Evolutionary conservation across 2,329 filamentous ascomycete genomes (phyloP).

Genomic region (Trichoderma sp.): DNA sequence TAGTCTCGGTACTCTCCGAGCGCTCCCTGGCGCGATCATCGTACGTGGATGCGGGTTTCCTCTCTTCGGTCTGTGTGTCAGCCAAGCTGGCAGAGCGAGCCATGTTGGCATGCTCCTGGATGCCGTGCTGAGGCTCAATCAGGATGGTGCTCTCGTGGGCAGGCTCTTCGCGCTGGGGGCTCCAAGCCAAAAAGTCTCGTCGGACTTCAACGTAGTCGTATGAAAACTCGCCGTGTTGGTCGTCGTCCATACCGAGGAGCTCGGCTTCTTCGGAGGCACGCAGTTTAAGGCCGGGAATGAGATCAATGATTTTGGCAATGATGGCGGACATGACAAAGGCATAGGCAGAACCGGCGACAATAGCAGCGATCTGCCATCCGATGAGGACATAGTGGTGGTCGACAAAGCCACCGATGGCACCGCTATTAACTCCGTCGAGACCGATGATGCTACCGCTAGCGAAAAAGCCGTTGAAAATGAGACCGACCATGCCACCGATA

Average conservation of each 20-base stretch:
- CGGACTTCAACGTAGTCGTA: conserved; percentile 91
- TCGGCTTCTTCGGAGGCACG: conserved; percentile 81
- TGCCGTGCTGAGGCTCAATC: conserved; percentile 69
- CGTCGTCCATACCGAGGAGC: conserved; percentile 84
- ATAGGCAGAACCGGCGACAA: conserved; percentile 66
- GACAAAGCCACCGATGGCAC: conserved; percentile 67
- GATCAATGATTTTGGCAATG: conserved; percentile 73
- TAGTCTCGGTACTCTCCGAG: not conserved
- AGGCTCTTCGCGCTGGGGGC: conserved; percentile 69
- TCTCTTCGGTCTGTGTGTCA: conserved; percentile 28
- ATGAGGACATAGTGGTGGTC: conserved; percentile 73
- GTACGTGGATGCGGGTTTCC: conserved; percentile 23
- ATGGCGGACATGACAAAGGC: conserved; percentile 72
- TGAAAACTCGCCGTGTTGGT: conserved; percentile 86
- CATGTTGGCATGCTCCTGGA: conserved; percentile 61
- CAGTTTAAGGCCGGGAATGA: conserved; percentile 75
- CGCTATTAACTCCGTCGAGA: conserved; percentile 75
- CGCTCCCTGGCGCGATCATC: conserved; percentile 1
- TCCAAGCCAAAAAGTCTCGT: conserved; percentile 86
- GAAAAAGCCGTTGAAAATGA: conserved; percentile 74
- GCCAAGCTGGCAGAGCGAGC: conserved; percentile 34
- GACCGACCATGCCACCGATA: conserved; percentile 67
- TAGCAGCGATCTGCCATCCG: conserved; percentile 79
- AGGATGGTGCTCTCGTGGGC: conserved; percentile 57
- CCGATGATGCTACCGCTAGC: conserved; percentile 70